Percentiles rank a stretch among this genome's conserved stretches.
Conservation (phyloP, 2,329 filamentous ascomycete genomes). For the Thielaviopsis cerberus region DNA sequence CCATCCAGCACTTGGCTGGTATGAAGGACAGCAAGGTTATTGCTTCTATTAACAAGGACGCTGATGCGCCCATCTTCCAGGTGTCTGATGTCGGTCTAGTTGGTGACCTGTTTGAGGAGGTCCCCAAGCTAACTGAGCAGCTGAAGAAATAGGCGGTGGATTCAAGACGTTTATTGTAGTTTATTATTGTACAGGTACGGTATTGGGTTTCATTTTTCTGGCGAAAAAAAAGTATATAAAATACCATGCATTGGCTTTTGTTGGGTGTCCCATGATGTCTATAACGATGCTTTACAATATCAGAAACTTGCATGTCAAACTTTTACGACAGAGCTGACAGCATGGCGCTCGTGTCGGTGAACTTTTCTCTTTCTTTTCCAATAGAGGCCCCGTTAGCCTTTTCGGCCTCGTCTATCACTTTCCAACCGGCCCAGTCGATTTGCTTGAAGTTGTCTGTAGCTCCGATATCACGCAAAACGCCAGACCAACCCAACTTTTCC, state of each 20-base stretch:
- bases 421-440: conserved; percentile 74
- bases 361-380: conserved; percentile 66
- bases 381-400: conserved; percentile 40
- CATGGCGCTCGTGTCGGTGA: conserved; percentile 40
- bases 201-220: neutral
- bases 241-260: conserved; percentile 12
- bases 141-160: conserved; percentile 36
- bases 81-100: conserved; percentile 91
- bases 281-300: too few species aligned
- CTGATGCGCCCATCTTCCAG: conserved; percentile 95
- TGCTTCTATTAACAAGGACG: conserved; percentile 94
- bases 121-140: conserved; percentile 92
- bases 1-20: conserved; percentile 92
- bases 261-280: neutral
- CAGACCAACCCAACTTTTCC: conserved; percentile 50
- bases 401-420: conserved; percentile 63
- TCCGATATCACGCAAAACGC: conserved; percentile 37
- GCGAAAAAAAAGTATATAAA: conserved; percentile 11
- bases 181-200: neutral
- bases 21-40: conserved; percentile 99
- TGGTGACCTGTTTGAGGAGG: conserved; percentile 86
- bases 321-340: conserved; percentile 22
- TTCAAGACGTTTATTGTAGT: neutral
- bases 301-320: neutral
- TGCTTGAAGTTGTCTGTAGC: conserved; percentile 17